Conservation (phyloP, 2,329 filamentous ascomycete genomes). For the Helicocarpus griseus region DNA sequence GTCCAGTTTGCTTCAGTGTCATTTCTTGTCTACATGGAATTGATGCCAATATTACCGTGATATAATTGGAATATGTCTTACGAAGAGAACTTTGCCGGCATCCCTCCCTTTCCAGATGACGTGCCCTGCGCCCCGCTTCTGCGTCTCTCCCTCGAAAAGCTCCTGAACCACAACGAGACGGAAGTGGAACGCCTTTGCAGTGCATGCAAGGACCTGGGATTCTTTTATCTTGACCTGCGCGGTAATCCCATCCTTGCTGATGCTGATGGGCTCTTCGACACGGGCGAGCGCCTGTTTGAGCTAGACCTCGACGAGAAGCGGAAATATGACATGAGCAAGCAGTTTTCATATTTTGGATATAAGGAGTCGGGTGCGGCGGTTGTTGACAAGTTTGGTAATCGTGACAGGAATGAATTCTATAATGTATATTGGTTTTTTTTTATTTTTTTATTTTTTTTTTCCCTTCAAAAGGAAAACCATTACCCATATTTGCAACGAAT, state of each 20-base stretch:
- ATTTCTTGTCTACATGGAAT: background rate
- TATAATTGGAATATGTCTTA: conserved; percentile 2
- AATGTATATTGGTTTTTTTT: conserved; percentile 30
- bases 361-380: conserved; percentile 40
- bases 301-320: conserved; percentile 42
- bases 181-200: conserved; percentile 29
- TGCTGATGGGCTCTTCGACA: conserved; percentile 37
- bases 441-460: background rate
- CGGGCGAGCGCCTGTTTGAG: conserved; percentile 40
- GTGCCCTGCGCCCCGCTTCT: conserved; percentile 37
- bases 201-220: conserved; percentile 42
- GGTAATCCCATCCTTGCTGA: conserved; percentile 31
- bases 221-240: conserved; percentile 48
- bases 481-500: background rate
- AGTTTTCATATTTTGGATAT: conserved; percentile 46
- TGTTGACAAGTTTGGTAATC: conserved; percentile 40
- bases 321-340: conserved; percentile 44
- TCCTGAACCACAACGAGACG: conserved; percentile 25
- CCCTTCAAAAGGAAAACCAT: background rate
- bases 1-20: background rate
- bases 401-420: conserved; percentile 46
- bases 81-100: conserved; percentile 16
- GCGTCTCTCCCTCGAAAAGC: conserved; percentile 30
- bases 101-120: conserved; percentile 34
- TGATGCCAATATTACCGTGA: background rate